Percentiles rank a stretch among this genome's conserved stretches.
Evolutionary conservation across 2,329 filamentous ascomycete species (phyloP).

Genomic region (Helotiales sp.): DNA sequence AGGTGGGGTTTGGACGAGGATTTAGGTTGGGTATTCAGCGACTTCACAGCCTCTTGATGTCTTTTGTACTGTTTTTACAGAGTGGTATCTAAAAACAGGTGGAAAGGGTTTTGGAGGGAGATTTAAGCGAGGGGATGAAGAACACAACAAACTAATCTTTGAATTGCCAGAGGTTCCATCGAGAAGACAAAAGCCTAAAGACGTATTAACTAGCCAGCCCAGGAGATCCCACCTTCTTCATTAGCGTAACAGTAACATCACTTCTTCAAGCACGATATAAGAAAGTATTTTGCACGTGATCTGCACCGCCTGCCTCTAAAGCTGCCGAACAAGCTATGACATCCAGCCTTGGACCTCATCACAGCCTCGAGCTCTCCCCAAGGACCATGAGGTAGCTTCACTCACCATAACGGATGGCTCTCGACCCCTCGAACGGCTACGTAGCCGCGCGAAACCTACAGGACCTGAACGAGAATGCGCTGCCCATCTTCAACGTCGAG

Average conservation of each 20-base stretch:
- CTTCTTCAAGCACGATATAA: neutral
- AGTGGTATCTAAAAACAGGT: too few relatives aligned
- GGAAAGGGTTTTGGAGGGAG: too few relatives aligned
- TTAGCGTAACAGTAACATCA: neutral
- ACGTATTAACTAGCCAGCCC: too few relatives aligned
- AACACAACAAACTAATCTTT: too few relatives aligned
- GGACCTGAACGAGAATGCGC: slow-evolving; percentile 62
- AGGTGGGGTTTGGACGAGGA: too few relatives aligned
- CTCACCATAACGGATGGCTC: slow-evolving; percentile 61
- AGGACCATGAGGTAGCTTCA: slow-evolving; percentile 40
- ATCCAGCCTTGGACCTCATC: slow-evolving; percentile 35
- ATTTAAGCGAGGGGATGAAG: too few relatives aligned
- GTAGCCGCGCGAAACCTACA: slow-evolving; percentile 65
- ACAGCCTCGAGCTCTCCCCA: slow-evolving; percentile 36
- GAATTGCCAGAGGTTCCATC: too few relatives aligned
- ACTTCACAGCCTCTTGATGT: neutral
- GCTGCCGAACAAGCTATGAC: slow-evolving; percentile 24
- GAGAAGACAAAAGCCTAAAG: neutral
- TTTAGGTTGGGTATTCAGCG: too few relatives aligned
- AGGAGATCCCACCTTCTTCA: neutral
- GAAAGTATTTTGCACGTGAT: slow-evolving; percentile 6
- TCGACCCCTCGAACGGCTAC: slow-evolving; percentile 75
- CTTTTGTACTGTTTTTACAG: too few relatives aligned
- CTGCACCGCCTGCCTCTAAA: slow-evolving; percentile 6
- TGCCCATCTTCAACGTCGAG: slow-evolving; percentile 95